phyloP scores from a whole-genome alignment of 2,329 filamentous ascomycete species.

The Fusarium clavum region DNA sequence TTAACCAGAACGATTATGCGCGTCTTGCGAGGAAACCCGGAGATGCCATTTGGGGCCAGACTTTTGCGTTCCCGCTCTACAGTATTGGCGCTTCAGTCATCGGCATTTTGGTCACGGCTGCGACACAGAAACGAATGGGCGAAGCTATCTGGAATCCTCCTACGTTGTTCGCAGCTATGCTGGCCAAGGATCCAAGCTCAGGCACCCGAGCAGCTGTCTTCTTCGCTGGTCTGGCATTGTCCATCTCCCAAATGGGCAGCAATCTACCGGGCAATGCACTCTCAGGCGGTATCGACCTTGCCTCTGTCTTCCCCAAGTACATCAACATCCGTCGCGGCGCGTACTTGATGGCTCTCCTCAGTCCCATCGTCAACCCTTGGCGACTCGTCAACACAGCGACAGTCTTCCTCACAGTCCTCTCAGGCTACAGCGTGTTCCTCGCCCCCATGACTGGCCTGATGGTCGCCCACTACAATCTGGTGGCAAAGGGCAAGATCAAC shows the following conservation, averaged over 20 bases:
- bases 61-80: constrained; percentile 52
- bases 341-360: constrained; percentile 52
- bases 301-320: constrained; percentile 52
- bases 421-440: constrained; percentile 53
- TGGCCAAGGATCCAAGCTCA: constrained; percentile 47
- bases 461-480: constrained; percentile 52
- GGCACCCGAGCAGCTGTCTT: constrained; percentile 54
- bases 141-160: constrained; percentile 55
- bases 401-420: constrained; percentile 52
- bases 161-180: constrained; percentile 49
- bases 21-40: constrained; percentile 50
- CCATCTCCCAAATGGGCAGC: constrained; percentile 53
- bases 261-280: constrained; percentile 54
- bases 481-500: constrained; percentile 51
- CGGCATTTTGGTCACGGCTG: constrained; percentile 56
- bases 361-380: constrained; percentile 54
- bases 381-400: constrained; percentile 53
- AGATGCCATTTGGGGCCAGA: constrained; percentile 53
- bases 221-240: constrained; percentile 53
- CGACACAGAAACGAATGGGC: constrained; percentile 53
- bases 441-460: constrained; percentile 56
- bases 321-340: constrained; percentile 55
- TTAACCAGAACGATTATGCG: constrained; percentile 56
- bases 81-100: constrained; percentile 52
- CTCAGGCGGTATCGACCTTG: constrained; percentile 55